Evolutionary conservation across 1,139 yeast genomes (phyloP), one percentile per base, ranked within the genome.

Genomic region (Geotrichum citri-aurantii): DNA sequence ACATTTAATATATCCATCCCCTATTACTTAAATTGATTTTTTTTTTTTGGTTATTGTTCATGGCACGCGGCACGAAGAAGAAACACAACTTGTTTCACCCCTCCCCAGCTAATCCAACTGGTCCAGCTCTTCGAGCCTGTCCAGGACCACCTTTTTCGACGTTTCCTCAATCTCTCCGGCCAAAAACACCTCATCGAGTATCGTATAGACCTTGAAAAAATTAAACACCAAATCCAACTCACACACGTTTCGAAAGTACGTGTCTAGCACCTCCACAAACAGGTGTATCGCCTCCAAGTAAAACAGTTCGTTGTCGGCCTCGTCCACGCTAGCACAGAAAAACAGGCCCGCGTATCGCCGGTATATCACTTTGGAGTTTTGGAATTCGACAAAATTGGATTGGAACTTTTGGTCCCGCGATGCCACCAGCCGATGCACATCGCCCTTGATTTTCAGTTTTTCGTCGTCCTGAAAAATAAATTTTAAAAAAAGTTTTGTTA

Each of bases 161-260:
- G 93, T 83, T 69, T 93, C 99, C 65, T 88, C 89, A 21, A 93
- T 74, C 58, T 87, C 85, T 0, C 99, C 99, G 51, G 84, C 84
- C 69, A 85, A 74, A 49, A 93, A 76, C 66, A 93, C 79, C 71
- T 93, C 99, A 71, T 95, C 97, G 65, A 95, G 75, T 3, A 93
- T 86, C 66, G 88, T 86, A 70, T 93, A 95, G 0, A 97, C 98
- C 69, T 88, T 87, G 69, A 86, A 87, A 73, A 93, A 93, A 65
- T 95, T 95, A 79, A 93, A 93, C 49, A 93, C 95, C 59, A 93
- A 79, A 71, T 93, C 99, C 66, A 93, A 79, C 73, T 93, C 99
- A 74, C 98, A 92, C n/a, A 93, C 99, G 68, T 86, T 91, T 56
- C 82, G 81, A 68, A 93, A 93, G 71, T 87, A 90, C 6, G 85